Evolutionary conservation across 2,329 filamentous ascomycete species (phyloP).

Genomic region (Neobulgaria alba): DNA sequence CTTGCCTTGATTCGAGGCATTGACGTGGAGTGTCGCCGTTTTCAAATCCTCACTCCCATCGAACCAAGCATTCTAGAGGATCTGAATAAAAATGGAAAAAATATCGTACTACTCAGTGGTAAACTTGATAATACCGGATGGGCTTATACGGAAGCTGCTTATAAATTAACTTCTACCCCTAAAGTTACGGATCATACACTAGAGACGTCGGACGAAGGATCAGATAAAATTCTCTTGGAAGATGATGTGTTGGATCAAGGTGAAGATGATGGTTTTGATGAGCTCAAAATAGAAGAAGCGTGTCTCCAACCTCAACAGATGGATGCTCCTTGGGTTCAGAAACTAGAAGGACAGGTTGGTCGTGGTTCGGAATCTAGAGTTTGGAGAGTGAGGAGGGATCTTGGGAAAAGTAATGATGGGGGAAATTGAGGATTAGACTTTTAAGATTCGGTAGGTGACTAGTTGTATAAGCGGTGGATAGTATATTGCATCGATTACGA

Average conservation of each 20-base stretch:
- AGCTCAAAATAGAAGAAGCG: not conserved
- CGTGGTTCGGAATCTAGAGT: slow-evolving; percentile 49
- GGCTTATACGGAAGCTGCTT: slow-evolving; percentile 59
- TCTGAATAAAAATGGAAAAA: slow-evolving; percentile 34
- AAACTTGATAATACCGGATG: slow-evolving; percentile 61
- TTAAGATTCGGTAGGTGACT: too few species aligned
- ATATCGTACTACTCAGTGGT: slow-evolving; percentile 57
- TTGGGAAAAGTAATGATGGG: slow-evolving; percentile 35
- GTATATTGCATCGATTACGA: too few species aligned
- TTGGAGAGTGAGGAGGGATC: slow-evolving; percentile 56
- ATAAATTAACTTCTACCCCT: slow-evolving; percentile 24
- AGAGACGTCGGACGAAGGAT: slow-evolving; percentile 14
- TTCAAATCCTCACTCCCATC: slow-evolving; percentile 61
- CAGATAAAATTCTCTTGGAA: not conserved
- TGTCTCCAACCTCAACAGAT: slow-evolving; percentile 26
- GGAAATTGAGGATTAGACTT: too few species aligned
- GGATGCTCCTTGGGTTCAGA: slow-evolving; percentile 50
- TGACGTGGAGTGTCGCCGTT: slow-evolving; percentile 40
- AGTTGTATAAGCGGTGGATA: too few species aligned
- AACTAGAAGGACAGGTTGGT: slow-evolving; percentile 44
- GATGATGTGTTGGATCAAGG: slow-evolving; percentile 1
- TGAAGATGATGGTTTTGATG: slow-evolving; percentile 3
- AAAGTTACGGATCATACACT: slow-evolving; percentile 11
- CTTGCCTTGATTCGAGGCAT: slow-evolving; percentile 64
- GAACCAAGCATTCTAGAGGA: slow-evolving; percentile 32